Percentiles rank a stretch among this genome's conserved stretches.
Evolutionary conservation across 371 early-diverging fungal genomes (phyloP).

Genomic region (Homolaphlyctis polyrhiza): DNA sequence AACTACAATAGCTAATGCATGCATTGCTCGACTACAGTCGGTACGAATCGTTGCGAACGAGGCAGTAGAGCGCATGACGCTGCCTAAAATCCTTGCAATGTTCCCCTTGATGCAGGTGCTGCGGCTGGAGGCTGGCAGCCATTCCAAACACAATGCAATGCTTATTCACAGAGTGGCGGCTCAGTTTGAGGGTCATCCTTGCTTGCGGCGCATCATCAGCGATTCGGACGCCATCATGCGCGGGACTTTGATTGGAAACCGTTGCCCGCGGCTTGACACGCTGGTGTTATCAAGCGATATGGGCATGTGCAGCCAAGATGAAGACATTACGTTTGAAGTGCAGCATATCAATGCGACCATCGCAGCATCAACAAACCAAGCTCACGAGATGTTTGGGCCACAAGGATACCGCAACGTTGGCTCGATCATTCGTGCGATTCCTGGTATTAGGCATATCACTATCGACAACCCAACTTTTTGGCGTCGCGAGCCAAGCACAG

Average conservation of each 20-base stretch:
- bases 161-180: background rate
- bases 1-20: background rate
- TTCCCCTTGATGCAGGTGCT: constrained; percentile 1
- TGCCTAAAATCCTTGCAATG: background rate
- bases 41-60: background rate
- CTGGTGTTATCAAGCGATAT: background rate
- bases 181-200: background rate
- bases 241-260: background rate
- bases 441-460: background rate
- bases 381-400: background rate
- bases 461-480: constrained; percentile 3
- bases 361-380: no score
- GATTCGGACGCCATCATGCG: background rate
- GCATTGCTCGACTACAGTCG: background rate
- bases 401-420: constrained; percentile 3
- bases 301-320: background rate
- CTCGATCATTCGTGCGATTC: background rate
- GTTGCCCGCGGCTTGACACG: background rate
- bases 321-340: background rate
- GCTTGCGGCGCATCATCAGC: background rate
- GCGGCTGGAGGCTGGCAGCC: background rate
- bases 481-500: background rate
- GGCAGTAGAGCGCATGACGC: background rate
- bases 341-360: no score
- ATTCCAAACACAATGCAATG: background rate